These are phyloP conservation scores for Heliocybe sulcata DNA, from an alignment of 1,284 basidiomycete species.

Conservation along the genomic window DNA sequence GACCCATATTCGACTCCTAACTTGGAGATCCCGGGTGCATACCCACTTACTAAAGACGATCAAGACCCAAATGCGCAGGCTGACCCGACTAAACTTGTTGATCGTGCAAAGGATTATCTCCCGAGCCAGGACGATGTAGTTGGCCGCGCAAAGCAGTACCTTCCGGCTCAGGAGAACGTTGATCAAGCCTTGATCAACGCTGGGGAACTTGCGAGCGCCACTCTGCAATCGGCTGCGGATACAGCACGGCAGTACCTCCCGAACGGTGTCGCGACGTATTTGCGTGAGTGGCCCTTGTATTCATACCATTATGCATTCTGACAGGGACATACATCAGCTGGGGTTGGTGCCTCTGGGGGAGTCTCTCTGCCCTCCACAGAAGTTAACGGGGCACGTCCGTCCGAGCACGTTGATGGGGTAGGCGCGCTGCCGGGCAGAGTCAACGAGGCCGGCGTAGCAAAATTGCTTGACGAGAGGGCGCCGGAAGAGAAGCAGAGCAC, in stretches of 20 bases:
- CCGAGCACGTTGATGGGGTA: slow-evolving; percentile 25
- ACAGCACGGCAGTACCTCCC: neutral
- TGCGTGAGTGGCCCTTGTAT: neutral
- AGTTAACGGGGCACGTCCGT: slow-evolving; percentile 16
- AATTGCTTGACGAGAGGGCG: slow-evolving; percentile 29
- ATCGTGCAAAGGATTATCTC: neutral
- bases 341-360: neutral
- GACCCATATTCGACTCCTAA: neutral
- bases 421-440: slow-evolving; percentile 29
- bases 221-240: neutral
- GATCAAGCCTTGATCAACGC: neutral
- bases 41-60: neutral
- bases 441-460: slow-evolving; percentile 28
- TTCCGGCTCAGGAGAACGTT: neutral
- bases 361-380: slow-evolving; percentile 19
- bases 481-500: neutral
- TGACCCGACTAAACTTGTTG: neutral
- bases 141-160: neutral
- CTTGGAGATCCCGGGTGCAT: neutral
- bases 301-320: neutral
- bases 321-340: neutral
- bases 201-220: neutral
- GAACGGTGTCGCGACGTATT: neutral
- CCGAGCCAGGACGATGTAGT: neutral
- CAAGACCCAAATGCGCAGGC: neutral